Evolutionary conservation across 148 eudicot genomes (phyloP), one percentile per base, ranked within the genome.

Genomic region (Spergularia bocconei): DNA sequence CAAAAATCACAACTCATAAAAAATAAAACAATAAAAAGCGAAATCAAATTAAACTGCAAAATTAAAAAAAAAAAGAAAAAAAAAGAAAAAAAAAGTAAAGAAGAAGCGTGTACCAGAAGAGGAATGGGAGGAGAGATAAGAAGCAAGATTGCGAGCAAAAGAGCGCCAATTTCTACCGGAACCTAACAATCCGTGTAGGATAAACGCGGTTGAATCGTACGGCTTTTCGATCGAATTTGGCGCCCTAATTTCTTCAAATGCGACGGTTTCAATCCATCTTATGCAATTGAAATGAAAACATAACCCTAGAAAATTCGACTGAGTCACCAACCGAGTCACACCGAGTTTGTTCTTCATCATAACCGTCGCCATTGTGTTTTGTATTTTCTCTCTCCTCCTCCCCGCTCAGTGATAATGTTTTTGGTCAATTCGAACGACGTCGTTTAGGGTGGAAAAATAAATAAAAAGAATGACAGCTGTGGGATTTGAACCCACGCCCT

Each of bases 401-500:
- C 12, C 1, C 36, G 36, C 21, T 25, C 8, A 25, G 11, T 17
- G 15, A 51, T 50, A 0, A 19, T 17, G 23, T 9, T 19, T 5
- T 5, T 16, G 1, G 51, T 1, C 9, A 39, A 14, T 4, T 5
- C 9, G 2, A 7, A 7, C 0, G 81, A 72, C 72, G 81, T 67
- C 71, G 77, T 76, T 67, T 41, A n/a, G 25, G 25, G 14, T 14
- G 48, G n/a, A 5, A 2, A 38, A 7, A 13, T 17, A 5, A 36
- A 47, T 33, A 17, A n/a, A 10, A 11, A 57, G 72, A 58, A 13
- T 88, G 92, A 88, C 88, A 77, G 88, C 92, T 88, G 90, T 86
- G 92, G 92, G 88, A 88, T 88, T 88, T 88, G 92, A 87, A 86
- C 90, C 92, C 90, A 88, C 92, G 90, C 92, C 90, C 92, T 88